Evolutionary conservation across 805 yeast genomes (phyloP), one percentile per base, ranked within the genome.

Genomic region (Isabelozyma pseudorhagii): DNA sequence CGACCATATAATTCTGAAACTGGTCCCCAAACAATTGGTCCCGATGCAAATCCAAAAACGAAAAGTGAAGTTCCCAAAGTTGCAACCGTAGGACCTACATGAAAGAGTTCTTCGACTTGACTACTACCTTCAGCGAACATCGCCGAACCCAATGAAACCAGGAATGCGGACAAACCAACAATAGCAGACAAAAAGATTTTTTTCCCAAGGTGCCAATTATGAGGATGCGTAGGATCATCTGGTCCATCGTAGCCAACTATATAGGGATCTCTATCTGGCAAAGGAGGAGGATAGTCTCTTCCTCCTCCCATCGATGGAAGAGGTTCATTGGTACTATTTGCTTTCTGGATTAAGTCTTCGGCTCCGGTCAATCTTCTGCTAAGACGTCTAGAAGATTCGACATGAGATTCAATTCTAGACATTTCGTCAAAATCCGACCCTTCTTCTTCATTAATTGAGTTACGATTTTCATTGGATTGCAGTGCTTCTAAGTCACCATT

Each of bases 31-130:
- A 89, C 60, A 46, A 92, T 74, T 3, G 98, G 98, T 15, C 97
- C 97, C 0, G 89, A 79, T 1, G 97, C 97, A 68, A 91, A 93
- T 9, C 97, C 98, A 40, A 90, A 67, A n/a, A 92, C 97, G 59
- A 82, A 92, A 25, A 91, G 51, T 0, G 97, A 83, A 8, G 90
- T 78, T 49, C 89, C 87, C 44, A 93, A 75, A 18, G 88, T 79
- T 11, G 87, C 85, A n/a, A 84, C 92, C 9, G 83, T 87, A 6
- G 60, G 53, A 40, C 87, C 85, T 44, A 92, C 82, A 50, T 80
- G 66, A 43, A 67, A 92, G 39, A 76, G 67, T 45, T 55, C 69
- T 54, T 78, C 65, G 31, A 90, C 59, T 17, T 66, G 77, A 0
- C 66, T 59, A 9, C 81, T 72, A 4, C 85, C 87, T 28, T 85